A percentile compares a stretch with the other conserved stretches of the same genome.
phyloP scores from a whole-genome alignment of 371 early-diverging fungal species.

The Fennellomyces sp. region DNA sequence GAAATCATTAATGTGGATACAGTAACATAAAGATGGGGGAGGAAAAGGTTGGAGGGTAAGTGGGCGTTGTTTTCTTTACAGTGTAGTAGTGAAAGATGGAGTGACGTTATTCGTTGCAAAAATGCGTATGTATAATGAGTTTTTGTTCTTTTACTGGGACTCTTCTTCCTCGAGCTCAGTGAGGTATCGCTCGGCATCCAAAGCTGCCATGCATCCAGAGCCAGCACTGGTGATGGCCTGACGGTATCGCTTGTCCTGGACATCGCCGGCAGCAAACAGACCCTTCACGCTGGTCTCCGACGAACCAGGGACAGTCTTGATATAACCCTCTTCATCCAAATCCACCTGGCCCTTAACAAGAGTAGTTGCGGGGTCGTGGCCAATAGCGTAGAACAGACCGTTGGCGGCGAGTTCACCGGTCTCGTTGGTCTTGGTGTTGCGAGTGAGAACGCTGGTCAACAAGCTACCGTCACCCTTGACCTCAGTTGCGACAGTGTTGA shows the following conservation, averaged over 20 bases:
- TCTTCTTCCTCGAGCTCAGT: slow-evolving; percentile 57
- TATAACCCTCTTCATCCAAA: slow-evolving; percentile 89
- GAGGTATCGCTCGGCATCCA: slow-evolving; percentile 87
- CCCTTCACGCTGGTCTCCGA: slow-evolving; percentile 87
- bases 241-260: slow-evolving; percentile 95
- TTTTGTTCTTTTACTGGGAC: no score
- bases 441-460: slow-evolving; percentile 73
- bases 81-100: no score
- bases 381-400: slow-evolving; percentile 99
- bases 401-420: slow-evolving; percentile 71
- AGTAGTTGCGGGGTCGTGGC: slow-evolving; percentile 93
- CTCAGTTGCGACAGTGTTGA: slow-evolving; percentile 87
- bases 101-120: no score
- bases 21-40: no score
- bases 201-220: slow-evolving; percentile 94
- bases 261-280: slow-evolving; percentile 98
- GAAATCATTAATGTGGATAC: no score
- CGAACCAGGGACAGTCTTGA: slow-evolving; percentile 82
- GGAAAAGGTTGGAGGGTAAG: no score
- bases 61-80: no score
- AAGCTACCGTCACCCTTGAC: slow-evolving; percentile 84
- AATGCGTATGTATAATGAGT: no score
- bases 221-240: slow-evolving; percentile 77
- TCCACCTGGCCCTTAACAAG: slow-evolving; percentile 78
- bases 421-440: slow-evolving; percentile 73